Evolutionary conservation across 2,329 filamentous ascomycete genomes (phyloP).

Genomic region (Nemania abortiva): DNA sequence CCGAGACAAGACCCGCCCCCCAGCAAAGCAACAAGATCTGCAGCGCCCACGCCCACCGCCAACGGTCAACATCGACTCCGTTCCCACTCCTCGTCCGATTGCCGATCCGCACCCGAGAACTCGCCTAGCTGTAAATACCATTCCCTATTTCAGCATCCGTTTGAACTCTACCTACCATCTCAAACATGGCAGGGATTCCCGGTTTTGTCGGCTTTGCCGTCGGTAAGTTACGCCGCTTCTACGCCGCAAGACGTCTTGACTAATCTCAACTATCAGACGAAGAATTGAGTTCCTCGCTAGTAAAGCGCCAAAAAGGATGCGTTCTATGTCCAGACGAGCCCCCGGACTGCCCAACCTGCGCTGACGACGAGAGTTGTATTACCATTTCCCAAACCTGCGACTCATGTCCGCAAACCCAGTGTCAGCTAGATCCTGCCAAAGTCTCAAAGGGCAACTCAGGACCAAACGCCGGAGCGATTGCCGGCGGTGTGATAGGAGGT

Average conservation of each 20-base stretch:
- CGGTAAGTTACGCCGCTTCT: constrained; percentile 41
- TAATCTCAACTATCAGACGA: constrained; percentile 44
- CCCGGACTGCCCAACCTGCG: constrained; percentile 62
- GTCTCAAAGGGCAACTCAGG: constrained; percentile 51
- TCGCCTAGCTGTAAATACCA: background rate
- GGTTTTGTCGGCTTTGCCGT: constrained; percentile 49
- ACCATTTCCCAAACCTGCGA: constrained; percentile 60
- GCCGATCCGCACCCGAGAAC: constrained; percentile 38
- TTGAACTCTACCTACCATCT: constrained; percentile 7
- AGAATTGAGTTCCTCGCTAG: constrained; percentile 49
- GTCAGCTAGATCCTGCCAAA: constrained; percentile 52
- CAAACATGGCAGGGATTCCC: constrained; percentile 47
- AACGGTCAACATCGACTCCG: constrained; percentile 39
- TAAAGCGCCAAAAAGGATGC: constrained; percentile 58
- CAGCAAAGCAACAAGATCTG: constrained; percentile 41
- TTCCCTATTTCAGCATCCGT: background rate
- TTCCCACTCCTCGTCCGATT: constrained; percentile 34
- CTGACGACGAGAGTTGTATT: constrained; percentile 57
- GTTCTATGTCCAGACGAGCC: constrained; percentile 59
- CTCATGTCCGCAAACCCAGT: constrained; percentile 62
- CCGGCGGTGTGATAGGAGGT: constrained; percentile 90
- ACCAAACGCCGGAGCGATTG: constrained; percentile 85
- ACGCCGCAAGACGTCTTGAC: constrained; percentile 9
- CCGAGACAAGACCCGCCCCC: constrained; percentile 11
- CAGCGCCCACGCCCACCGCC: constrained; percentile 31